phyloP scores from a whole-genome alignment of 139 green algal species.

The Edaphochlamys debaryana region DNA sequence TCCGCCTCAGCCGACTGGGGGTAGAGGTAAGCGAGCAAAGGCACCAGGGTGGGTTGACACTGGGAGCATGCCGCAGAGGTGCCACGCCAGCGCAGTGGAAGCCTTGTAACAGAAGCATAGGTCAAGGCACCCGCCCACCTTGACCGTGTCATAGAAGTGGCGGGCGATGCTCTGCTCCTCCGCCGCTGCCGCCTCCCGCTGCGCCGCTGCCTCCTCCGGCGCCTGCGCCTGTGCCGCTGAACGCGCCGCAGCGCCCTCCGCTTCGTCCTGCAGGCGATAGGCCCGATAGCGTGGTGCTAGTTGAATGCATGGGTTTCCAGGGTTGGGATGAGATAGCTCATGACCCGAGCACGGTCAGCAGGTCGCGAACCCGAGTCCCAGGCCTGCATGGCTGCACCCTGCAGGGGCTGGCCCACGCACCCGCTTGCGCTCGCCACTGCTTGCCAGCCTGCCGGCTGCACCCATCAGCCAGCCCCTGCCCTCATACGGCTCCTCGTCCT shows the following conservation, averaged over 20 bases:
- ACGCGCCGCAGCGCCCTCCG: too few relatives aligned
- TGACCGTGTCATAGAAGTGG: conserved; percentile 26
- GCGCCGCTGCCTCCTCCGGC: neutral
- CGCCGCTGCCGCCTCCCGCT: neutral
- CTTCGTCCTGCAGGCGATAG: neutral
- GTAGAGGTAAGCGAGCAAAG: neutral
- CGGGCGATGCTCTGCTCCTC: neutral
- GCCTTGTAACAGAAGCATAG: neutral
- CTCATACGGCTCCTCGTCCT: neutral
- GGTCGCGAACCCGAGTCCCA: too few relatives aligned
- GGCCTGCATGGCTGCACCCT: neutral
- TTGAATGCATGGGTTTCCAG: too few relatives aligned
- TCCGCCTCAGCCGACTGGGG: conserved; percentile 15
- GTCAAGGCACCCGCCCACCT: neutral
- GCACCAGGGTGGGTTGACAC: neutral
- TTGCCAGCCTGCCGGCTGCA: neutral
- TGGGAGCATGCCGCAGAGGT: too few relatives aligned
- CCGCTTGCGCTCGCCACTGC: neutral
- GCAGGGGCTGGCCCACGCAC: neutral
- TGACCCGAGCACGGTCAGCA: neutral
- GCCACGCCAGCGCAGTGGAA: neutral
- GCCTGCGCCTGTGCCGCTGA: too few relatives aligned
- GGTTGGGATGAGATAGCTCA: too few relatives aligned
- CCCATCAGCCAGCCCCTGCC: conserved; percentile 23
- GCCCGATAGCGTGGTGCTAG: neutral